phyloP scores from a whole-genome alignment of 306 rosid genomes.

The Trichosanthes truncata region DNA sequence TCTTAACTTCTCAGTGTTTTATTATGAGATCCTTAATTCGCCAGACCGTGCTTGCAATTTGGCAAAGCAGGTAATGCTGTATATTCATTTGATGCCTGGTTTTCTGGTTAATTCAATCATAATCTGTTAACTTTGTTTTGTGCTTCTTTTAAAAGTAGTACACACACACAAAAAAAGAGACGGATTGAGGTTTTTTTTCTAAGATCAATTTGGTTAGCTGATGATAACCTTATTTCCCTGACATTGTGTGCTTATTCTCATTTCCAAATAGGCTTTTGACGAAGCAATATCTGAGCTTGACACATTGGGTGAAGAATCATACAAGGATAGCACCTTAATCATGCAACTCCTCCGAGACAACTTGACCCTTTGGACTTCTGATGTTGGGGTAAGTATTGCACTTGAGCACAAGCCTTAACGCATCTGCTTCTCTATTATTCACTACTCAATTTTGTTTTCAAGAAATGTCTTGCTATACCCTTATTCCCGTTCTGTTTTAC shows the following conservation, averaged over 20 bases:
- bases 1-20: constrained; percentile 92
- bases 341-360: constrained; percentile 98
- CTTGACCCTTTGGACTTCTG: constrained; percentile 94
- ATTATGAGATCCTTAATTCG: constrained; percentile 92
- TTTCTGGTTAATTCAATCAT: not conserved
- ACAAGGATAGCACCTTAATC: constrained; percentile 94
- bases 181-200: not conserved
- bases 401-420: not conserved
- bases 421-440: not conserved
- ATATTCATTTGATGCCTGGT: not conserved
- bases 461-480: not conserved
- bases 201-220: not conserved
- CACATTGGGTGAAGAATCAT: constrained; percentile 90
- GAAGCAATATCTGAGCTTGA: constrained; percentile 93
- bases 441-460: not conserved
- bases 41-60: constrained; percentile 97
- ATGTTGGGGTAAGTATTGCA: constrained; percentile 43
- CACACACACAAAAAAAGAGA: not conserved
- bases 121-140: not conserved
- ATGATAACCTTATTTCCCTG: not conserved
- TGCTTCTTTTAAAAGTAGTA: not conserved
- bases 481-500: not conserved
- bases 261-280: constrained; percentile 62
- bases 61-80: constrained; percentile 66
- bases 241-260: not conserved